Evolutionary conservation across 2,329 filamentous ascomycete species (phyloP), one percentile per base, ranked within the genome.

Genomic region (Aspergillus chevalieri): DNA sequence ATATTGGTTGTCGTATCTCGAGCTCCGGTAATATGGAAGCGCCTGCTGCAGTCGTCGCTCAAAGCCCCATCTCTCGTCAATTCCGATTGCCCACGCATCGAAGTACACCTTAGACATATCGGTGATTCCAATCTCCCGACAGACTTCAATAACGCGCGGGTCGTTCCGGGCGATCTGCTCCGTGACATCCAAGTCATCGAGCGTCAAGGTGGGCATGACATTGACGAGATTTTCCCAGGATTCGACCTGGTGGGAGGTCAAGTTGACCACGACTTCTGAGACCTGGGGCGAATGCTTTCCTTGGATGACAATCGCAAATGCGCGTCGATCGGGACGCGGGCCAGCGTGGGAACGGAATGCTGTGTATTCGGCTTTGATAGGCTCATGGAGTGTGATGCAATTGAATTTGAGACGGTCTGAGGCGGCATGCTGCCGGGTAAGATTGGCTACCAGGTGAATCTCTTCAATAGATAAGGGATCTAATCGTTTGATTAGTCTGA

Each of bases 341-440:
- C 58, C 59, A n/a, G 51, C 51, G 3, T 63, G 62, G 14, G 53
- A 51, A 19, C 60, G 60, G 47, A 78, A 66, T n/a, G 63, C 60
- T 22, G 54, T 41, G 48, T 66, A 66, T 43, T 66, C 62, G 21
- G 52, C 52, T 51, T 66, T 66, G 81, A 1, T 49, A 10, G 64
- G 64, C 43, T 67, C 78, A 76, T 51, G 85, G 78, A 49, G 85
- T 80, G 41, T 79, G 83, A 66, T 56, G 54, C 64, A 68, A 54
- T 66, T 65, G 55, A 68, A 69, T 26, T 67, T 68, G 54, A 67
- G 44, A 10, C 59, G 53, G 48, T 59, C 62, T 19, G 62, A 63
- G 45, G 48, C 58, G 19, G 21, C 39, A 54, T 54, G 50, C 14
- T 54, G 46, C 14, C 53, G 53, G 41, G 54, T 56, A 6, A 56